phyloP scores from a whole-genome alignment of 2,329 filamentous ascomycete species.

The Fusarium tricinctum region DNA sequence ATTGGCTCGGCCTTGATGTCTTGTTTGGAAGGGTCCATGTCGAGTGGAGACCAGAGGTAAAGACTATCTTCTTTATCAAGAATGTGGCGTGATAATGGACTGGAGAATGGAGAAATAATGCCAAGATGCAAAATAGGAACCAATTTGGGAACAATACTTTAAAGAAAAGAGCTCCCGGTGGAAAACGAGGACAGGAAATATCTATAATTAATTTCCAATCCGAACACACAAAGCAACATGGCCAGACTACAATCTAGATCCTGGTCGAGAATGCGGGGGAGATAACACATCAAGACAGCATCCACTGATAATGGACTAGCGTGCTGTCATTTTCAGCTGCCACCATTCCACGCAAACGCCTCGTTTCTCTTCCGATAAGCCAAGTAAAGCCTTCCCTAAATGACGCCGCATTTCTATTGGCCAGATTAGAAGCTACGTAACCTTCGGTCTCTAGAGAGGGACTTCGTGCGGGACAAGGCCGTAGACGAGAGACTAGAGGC shows the following conservation, averaged over 20 bases:
- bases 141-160: neutral
- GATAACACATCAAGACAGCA: neutral
- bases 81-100: neutral
- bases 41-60: neutral
- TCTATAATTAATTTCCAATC: neutral
- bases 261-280: slow-evolving; percentile 9
- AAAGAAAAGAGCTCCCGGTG: neutral
- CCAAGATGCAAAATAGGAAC: slow-evolving; percentile 3
- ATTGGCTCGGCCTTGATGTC: slow-evolving; percentile 1
- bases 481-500: too few relatives aligned
- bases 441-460: too few relatives aligned
- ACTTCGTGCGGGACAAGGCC: too few relatives aligned
- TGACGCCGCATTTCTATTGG: neutral
- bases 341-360: neutral
- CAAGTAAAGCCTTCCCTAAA: neutral
- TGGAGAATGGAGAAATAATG: neutral
- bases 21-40: neutral
- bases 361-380: slow-evolving; percentile 2
- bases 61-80: neutral
- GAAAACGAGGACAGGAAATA: neutral
- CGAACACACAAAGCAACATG: neutral
- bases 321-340: neutral
- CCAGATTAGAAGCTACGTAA: too few relatives aligned
- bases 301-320: neutral
- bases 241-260: slow-evolving; percentile 2